Base-by-base conservation (phyloP, 345 rosid genomes). In the Syzygium aqueum region DNA sequence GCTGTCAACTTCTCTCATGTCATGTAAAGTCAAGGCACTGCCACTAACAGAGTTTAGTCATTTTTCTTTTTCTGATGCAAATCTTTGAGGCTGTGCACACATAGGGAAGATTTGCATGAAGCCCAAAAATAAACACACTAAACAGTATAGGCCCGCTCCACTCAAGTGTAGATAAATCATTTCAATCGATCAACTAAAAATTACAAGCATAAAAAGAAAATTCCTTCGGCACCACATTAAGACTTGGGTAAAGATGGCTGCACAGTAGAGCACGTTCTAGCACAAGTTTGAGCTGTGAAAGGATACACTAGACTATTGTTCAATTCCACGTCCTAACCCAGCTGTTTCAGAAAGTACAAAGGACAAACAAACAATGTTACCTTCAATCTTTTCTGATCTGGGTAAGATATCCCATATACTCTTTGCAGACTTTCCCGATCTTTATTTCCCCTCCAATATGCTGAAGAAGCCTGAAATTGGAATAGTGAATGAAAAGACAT, bases 321-420 rank as follows among this genome's bases (percentile, higher is more conserved):
- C 80, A 33, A 73, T 73, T 33, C 23, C 80, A 73, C 80, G 80
- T 73, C 49, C 80, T 33, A 73, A 37, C 80, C 25, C 49, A 19
- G 33, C 25, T 9, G 46, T 73, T 73, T 33, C 80, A 73, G 80
- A 73, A 33, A 73, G 49, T 19, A 73, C 49, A 73, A 33, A 33
- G 25, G 80, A 33, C 80, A 73, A 73, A 73, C 80, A 37, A 73
- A 19, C 25, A 33, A 33, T 17, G 25, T 4, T 80, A 96, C 99
- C 98, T 95, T 93, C 92, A 98, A 92, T 52, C 90, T 96, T 85
- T 96, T 95, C 90, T 94, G 93, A 88, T 98, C 99, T 23, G 99
- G 98, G 93, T 91, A 98, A 37, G 99, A 98, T 90, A 98, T 96
- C 85, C 99, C 99, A 92, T 98, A 98, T 52, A 98, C 99, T 92